Conservation (phyloP, 1,284 basidiomycete genomes). For the Ganoderma leucocontextum region DNA sequence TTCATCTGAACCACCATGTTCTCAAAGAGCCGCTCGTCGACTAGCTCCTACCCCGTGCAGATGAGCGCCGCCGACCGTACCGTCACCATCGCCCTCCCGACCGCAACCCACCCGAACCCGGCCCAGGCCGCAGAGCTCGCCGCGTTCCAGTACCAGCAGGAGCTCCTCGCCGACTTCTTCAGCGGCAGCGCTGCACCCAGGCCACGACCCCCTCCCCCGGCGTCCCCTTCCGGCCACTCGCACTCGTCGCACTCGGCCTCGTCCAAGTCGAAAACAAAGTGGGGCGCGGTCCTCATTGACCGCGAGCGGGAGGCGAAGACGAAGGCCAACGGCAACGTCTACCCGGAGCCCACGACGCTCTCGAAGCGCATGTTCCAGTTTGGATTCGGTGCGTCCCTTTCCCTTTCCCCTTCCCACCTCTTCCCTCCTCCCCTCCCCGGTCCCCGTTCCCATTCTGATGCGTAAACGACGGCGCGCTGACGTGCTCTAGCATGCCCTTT, state of each 20-base stretch:
- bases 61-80: background rate
- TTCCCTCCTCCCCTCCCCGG: background rate
- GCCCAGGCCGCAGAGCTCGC: conserved; percentile 19
- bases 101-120: conserved; percentile 5
- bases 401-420: background rate
- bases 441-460: background rate
- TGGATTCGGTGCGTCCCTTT: conserved; percentile 27
- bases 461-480: background rate
- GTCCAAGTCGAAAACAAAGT: conserved; percentile 13
- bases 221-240: conserved; percentile 10
- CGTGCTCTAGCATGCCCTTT: conserved; percentile 24
- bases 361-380: conserved; percentile 25
- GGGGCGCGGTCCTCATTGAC: conserved; percentile 13
- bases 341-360: conserved; percentile 25
- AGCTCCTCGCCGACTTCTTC: conserved; percentile 32
- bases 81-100: conserved; percentile 3
- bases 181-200: conserved; percentile 22
- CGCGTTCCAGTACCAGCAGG: conserved; percentile 25
- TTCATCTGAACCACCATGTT: background rate
- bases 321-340: background rate
- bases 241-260: conserved; percentile 5
- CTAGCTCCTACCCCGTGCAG: conserved; percentile 7
- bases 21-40: conserved; percentile 4
- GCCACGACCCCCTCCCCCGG: conserved; percentile 5
- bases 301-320: conserved; percentile 3